phyloP scores from a whole-genome alignment of 2,329 filamentous ascomycete species.

The Hymenoscyphus scutula region DNA sequence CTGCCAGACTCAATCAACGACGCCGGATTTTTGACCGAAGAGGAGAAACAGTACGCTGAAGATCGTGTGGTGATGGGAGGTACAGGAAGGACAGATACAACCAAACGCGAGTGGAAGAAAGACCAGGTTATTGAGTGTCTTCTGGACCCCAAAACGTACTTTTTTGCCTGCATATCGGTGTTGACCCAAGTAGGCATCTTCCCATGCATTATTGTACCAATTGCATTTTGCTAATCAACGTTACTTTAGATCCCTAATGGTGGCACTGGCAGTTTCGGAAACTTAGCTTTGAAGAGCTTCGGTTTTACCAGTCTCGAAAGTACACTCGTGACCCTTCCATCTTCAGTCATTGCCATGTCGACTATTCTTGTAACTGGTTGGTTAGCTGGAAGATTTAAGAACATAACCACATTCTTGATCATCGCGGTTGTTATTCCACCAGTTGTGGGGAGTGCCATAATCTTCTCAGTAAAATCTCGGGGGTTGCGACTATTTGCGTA shows the following conservation, averaged over 20 bases:
- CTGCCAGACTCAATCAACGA: slow-evolving; percentile 54
- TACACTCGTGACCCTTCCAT: slow-evolving; percentile 30
- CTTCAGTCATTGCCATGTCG: slow-evolving; percentile 24
- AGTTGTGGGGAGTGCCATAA: slow-evolving; percentile 32
- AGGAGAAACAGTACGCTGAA: slow-evolving; percentile 47
- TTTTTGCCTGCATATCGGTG: slow-evolving; percentile 53
- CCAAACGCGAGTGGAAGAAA: slow-evolving; percentile 44
- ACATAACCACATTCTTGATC: slow-evolving; percentile 28
- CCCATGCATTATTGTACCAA: slow-evolving; percentile 8
- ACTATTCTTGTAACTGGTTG: slow-evolving; percentile 30
- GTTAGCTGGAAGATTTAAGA: slow-evolving; percentile 38
- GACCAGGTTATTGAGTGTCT: slow-evolving; percentile 54
- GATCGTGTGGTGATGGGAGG: slow-evolving; percentile 49
- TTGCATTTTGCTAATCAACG: neutral
- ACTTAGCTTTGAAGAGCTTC: slow-evolving; percentile 41
- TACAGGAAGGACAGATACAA: slow-evolving; percentile 50
- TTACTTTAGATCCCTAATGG: slow-evolving; percentile 54
- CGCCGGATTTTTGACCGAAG: slow-evolving; percentile 55
- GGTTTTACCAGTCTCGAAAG: slow-evolving; percentile 37
- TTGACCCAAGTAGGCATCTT: slow-evolving; percentile 41
- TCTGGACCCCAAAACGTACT: slow-evolving; percentile 55
- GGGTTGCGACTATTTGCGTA: slow-evolving; percentile 34
- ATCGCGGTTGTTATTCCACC: slow-evolving; percentile 23
- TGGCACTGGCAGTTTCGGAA: slow-evolving; percentile 58
- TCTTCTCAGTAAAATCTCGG: slow-evolving; percentile 24